A percentile compares a stretch with the other conserved stretches of the same genome.
These are phyloP conservation scores for Ophiosphaerella narmari DNA, from an alignment of 2,329 filamentous ascomycete species.

Conservation along the genomic window DNA sequence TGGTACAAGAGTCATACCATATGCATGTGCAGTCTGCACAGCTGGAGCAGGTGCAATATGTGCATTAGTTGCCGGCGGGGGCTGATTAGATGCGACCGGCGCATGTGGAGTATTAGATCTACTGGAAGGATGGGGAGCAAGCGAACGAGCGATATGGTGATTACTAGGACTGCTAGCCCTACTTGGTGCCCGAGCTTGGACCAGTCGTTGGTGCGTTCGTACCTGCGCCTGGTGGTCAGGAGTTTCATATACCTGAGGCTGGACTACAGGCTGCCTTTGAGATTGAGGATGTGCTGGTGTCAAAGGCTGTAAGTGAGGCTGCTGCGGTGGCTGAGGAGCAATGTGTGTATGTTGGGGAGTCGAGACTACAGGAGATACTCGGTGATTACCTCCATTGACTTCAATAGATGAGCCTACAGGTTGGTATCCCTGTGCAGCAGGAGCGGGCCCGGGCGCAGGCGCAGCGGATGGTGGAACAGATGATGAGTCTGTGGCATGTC, in stretches of 20 bases:
- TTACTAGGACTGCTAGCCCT: conserved; percentile 29
- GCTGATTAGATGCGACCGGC: conserved; percentile 23
- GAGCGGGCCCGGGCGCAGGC: not conserved
- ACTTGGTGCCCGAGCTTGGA: conserved; percentile 23
- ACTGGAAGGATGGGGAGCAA: conserved; percentile 32
- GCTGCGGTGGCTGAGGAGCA: conserved; percentile 22
- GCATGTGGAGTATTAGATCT: conserved; percentile 36
- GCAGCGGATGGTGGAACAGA: conserved; percentile 15
- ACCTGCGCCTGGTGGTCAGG: conserved; percentile 19
- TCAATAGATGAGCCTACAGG: conserved; percentile 15
- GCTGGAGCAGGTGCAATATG: conserved; percentile 13
- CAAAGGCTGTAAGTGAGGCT: conserved; percentile 13
- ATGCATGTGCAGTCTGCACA: conserved; percentile 19
- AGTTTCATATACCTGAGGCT: conserved; percentile 12
- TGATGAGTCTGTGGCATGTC: conserved; percentile 16
- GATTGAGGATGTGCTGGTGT: conserved; percentile 9
- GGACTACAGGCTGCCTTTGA: conserved; percentile 9
- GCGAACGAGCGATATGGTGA: conserved; percentile 25
- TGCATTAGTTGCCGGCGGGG: conserved; percentile 16
- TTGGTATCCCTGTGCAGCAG: conserved; percentile 15
- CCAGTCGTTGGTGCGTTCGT: conserved; percentile 20
- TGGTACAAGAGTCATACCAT: conserved; percentile 24
- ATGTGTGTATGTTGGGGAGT: conserved; percentile 21
- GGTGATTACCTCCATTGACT: conserved; percentile 19
- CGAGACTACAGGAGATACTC: conserved; percentile 27